phyloP scores from a whole-genome alignment of 768 basidiomycete genomes.

The Termitomyces sp. region DNA sequence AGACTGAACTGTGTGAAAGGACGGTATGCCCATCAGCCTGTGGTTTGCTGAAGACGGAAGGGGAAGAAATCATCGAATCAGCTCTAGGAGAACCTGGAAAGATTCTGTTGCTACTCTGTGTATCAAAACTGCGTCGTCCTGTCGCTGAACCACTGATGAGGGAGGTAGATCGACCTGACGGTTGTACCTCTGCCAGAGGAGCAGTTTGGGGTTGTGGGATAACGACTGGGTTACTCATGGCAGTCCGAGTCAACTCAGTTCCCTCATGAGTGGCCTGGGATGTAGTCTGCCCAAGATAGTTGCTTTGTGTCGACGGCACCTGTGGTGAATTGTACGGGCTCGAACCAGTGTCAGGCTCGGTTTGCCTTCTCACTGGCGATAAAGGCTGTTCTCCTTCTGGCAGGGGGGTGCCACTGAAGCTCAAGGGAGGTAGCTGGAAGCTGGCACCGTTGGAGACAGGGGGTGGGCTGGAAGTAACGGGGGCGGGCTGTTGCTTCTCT shows the following conservation, averaged over 20 bases:
- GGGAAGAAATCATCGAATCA: slow-evolving; percentile 2
- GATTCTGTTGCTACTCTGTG: slow-evolving; percentile 7
- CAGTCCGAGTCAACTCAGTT: neutral
- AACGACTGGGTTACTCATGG: slow-evolving; percentile 1
- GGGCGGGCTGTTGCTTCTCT: slow-evolving; percentile 7
- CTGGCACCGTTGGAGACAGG: slow-evolving; percentile 13
- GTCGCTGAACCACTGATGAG: neutral
- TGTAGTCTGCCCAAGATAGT: slow-evolving; percentile 6
- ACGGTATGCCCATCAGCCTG: slow-evolving; percentile 1
- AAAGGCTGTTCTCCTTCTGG: slow-evolving; percentile 14
- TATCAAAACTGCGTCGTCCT: slow-evolving; percentile 7
- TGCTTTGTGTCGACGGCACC: neutral
- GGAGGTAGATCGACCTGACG: neutral
- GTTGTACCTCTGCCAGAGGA: neutral
- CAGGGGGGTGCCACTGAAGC: slow-evolving; percentile 28
- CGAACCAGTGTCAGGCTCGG: slow-evolving; percentile 5
- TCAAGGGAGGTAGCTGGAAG: slow-evolving; percentile 58
- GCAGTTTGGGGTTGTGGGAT: slow-evolving; percentile 5
- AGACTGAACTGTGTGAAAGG: slow-evolving; percentile 2
- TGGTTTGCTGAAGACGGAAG: neutral
- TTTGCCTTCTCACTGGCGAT: slow-evolving; percentile 17
- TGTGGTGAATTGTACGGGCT: neutral
- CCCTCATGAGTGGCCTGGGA: neutral
- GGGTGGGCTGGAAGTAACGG: slow-evolving; percentile 1
- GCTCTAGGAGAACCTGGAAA: slow-evolving; percentile 4